Percentiles rank a stretch among this genome's conserved stretches.
Evolutionary conservation across 1,284 basidiomycete species (phyloP).

Genomic region (Ustilago loliicola): DNA sequence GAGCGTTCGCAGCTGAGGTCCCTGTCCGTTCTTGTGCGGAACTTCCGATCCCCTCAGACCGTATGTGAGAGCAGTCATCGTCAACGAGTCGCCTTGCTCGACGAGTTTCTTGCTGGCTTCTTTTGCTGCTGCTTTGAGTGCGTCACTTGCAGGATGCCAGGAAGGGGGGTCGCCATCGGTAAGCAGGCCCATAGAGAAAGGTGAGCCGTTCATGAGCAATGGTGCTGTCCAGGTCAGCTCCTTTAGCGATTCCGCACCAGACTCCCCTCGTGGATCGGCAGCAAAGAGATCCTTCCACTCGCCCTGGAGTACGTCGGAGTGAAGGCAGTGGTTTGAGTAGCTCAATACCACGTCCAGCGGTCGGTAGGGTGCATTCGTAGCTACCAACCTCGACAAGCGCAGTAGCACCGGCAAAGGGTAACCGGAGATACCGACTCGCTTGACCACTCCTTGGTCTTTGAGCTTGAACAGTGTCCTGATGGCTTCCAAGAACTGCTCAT

Average conservation of each 20-base stretch:
- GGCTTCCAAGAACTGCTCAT: slow-evolving; percentile 82
- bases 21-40: slow-evolving; percentile 10
- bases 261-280: slow-evolving; percentile 27
- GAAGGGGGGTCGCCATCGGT: slow-evolving; percentile 76
- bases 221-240: slow-evolving; percentile 60
- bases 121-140: slow-evolving; percentile 73
- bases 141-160: slow-evolving; percentile 87
- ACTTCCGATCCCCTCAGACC: slow-evolving; percentile 60
- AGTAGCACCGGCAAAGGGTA: slow-evolving; percentile 91
- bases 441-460: slow-evolving; percentile 83
- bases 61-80: slow-evolving; percentile 57
- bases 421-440: slow-evolving; percentile 86
- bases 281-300: slow-evolving; percentile 58
- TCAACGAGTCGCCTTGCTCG: slow-evolving; percentile 45
- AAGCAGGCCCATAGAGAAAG: slow-evolving; percentile 91
- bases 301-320: slow-evolving; percentile 58
- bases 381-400: slow-evolving; percentile 82
- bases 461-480: slow-evolving; percentile 80
- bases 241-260: slow-evolving; percentile 2
- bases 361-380: slow-evolving; percentile 55
- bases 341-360: slow-evolving; percentile 70
- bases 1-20: slow-evolving; percentile 58
- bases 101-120: slow-evolving; percentile 39
- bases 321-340: slow-evolving; percentile 67
- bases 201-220: slow-evolving; percentile 86